Base-by-base conservation (phyloP, 139 green algal species). In the Closterium sp. region DNA sequence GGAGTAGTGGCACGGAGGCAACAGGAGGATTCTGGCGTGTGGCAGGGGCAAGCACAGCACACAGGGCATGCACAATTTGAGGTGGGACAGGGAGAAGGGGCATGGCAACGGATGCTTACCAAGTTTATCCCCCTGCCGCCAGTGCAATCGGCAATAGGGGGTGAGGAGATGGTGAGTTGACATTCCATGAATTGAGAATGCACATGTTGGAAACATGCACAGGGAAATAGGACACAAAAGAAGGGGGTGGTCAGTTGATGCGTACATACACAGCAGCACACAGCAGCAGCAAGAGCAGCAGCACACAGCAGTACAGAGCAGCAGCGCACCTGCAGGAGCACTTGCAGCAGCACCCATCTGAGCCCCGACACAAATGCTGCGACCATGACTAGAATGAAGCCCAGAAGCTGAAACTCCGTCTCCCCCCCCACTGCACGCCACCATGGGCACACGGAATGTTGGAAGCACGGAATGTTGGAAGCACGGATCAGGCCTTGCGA, bases 341-440 rank as follows among this genome's bases (percentile, higher is more conserved):
- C 38, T 34, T 94, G 88, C n/a, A 89, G 91, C 28, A 94, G 91
- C n/a, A 89, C 89, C 91, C 91, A 94, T 24, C 91, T n/a, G 19
- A 94, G 42, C 0, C 91, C 91, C 28, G 91, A 93, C 28, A 91
- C 38, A 21, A 90, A 24, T 27, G 90, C 42, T 17, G 84, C 85
- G 9, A 86, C 22, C 90, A 93, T 93, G 28, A 93, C 90, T 5
- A 93, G 90, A 22, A 90, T 86, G 86, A 93, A 93, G 0, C 90
- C 90, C 86, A 90, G 22, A 45, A 91, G 38, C 92, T 99, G 42
- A 92, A 99, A 99, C 31, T 97, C 31, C 0, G 96, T 97, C 95
- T 99, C 98, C 0, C 98, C 98, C 7, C 92, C 91, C 79, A 99
- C 90, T 79, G 62, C 62, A 50, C 11, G 38, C 38, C 38, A 50